Evolutionary conservation across 495 filamentous ascomycete species (phyloP), one percentile per base, ranked within the genome.

Genomic region (Tuber magnatum): DNA sequence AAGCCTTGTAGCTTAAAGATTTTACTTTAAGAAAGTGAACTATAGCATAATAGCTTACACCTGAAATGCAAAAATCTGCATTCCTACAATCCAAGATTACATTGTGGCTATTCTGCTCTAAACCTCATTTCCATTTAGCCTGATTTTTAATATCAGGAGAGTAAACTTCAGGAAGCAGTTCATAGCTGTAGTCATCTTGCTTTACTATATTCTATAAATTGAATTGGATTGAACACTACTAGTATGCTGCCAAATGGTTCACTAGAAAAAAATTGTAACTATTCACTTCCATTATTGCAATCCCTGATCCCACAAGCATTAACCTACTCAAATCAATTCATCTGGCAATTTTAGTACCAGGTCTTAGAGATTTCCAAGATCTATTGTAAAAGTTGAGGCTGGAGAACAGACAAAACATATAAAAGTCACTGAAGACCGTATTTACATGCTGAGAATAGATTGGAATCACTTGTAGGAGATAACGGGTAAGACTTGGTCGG

Each of bases 211-310:
- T 32, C 72, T 24, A 41, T 40, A 7, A 40, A 40, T 40, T 40
- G 39, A 40, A 40, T 40, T 40, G 39, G 39, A 40, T 40, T 40
- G 72, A 73, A 39, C 40, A 68, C 72, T 39, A 56, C 24, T 73
- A 24, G 72, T 46, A 6, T 46, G 44, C 18, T 20, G 44, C 44
- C 18, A 46, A 46, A 46, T 46, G 12, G 44, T 46, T 46, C 18
- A 46, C 44, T 46, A 18, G 18, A 22, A 18, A 46, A n/a, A 6
- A 22, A 22, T 46, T 46, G 44, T 46, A 6, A 46, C 44, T 46
- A 46, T 46, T 46, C 18, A 46, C 44, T 46, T 46, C 44, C 44
- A 1, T 9, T 6, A 18, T 46, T 46, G 6, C 44, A 6, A 46
- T 18, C 44, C 18, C 44, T 20, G 44, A 46, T 46, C 6, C 44